Evolutionary conservation across 2,329 filamentous ascomycete species (phyloP).

Genomic region (Neonectria hederae): DNA sequence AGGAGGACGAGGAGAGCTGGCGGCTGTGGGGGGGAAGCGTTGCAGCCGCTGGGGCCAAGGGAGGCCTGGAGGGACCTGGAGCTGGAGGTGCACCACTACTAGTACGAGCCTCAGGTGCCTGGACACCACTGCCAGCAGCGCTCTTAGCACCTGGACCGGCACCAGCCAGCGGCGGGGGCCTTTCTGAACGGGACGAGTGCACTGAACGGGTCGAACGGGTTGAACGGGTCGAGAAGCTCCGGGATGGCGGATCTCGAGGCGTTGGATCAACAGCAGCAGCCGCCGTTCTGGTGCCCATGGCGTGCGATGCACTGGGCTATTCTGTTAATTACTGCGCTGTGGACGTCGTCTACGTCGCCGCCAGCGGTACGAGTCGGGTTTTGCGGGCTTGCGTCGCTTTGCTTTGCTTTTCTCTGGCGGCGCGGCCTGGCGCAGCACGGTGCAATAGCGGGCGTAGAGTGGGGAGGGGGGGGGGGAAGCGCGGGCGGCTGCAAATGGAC

Average conservation of each 20-base stretch:
- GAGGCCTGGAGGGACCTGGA: conserved; percentile 30
- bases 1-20: conserved; percentile 38
- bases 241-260: conserved; percentile 42
- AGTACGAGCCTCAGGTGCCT: conserved; percentile 1
- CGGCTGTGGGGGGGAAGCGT: conserved; percentile 34
- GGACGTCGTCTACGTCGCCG: not conserved
- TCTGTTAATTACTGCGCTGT: not conserved
- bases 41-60: conserved; percentile 22
- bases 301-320: not conserved
- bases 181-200: conserved; percentile 40
- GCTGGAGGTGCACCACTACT: conserved; percentile 20
- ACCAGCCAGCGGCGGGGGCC: conserved; percentile 23
- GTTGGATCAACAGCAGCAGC: conserved; percentile 37
- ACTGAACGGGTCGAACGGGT: conserved; percentile 41
- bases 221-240: conserved; percentile 49
- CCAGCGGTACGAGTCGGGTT: not conserved
- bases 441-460: conserved; percentile 16
- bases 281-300: conserved; percentile 40
- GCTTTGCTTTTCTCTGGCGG: not conserved
- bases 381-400: conserved; percentile 4
- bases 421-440: not conserved
- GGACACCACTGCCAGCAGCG: conserved; percentile 8
- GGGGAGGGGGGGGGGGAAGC: conserved; percentile 1
- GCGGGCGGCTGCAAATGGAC: conserved; percentile 18
- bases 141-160: conserved; percentile 23